A percentile compares a stretch with the other conserved stretches of the same genome.
Conservation (phyloP, 176 grass and related monocot genomes). For the Bothriochloa decipiens region DNA sequence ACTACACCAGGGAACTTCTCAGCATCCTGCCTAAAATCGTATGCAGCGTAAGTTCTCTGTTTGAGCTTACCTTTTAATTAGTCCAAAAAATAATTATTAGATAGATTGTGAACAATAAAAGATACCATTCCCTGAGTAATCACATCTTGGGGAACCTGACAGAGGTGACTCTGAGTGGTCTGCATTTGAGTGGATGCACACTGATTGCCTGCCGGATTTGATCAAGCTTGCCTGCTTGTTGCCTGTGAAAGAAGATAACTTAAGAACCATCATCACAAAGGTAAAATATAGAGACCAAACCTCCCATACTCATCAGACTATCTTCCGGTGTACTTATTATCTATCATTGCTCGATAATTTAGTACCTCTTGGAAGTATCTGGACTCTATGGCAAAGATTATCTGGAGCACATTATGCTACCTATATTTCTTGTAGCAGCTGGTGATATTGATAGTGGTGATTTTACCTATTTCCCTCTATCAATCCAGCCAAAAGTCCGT, state of each 20-base stretch:
- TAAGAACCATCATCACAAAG: slow-evolving; percentile 79
- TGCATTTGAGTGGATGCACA: slow-evolving; percentile 98
- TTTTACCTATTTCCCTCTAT: slow-evolving; percentile 84
- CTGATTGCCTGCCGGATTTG: slow-evolving; percentile 86
- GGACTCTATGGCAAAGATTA: slow-evolving; percentile 78
- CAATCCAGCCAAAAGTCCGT: slow-evolving; percentile 83
- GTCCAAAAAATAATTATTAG: slow-evolving; percentile 13
- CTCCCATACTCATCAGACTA: slow-evolving; percentile 24
- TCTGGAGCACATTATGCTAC: slow-evolving; percentile 88
- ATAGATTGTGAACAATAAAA: slow-evolving; percentile 21
- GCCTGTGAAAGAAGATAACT: slow-evolving; percentile 84
- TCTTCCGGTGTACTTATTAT: slow-evolving; percentile 45
- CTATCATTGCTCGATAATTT: slow-evolving; percentile 41
- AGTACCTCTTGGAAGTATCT: slow-evolving; percentile 90
- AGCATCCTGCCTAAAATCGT: slow-evolving; percentile 68
- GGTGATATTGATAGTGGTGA: slow-evolving; percentile 83
- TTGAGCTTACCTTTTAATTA: slow-evolving; percentile 12
- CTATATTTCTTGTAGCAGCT: slow-evolving; percentile 93
- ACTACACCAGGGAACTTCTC: slow-evolving; percentile 58
- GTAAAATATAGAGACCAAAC: slow-evolving; percentile 51
- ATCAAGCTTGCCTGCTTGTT: slow-evolving; percentile 88
- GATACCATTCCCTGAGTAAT: slow-evolving; percentile 25
- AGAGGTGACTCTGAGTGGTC: slow-evolving; percentile 83
- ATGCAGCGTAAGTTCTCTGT: slow-evolving; percentile 64
- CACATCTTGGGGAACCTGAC: slow-evolving; percentile 37